Evolutionary conservation across 2,329 filamentous ascomycete species (phyloP).

Genomic region (Colletotrichum caudatum): DNA sequence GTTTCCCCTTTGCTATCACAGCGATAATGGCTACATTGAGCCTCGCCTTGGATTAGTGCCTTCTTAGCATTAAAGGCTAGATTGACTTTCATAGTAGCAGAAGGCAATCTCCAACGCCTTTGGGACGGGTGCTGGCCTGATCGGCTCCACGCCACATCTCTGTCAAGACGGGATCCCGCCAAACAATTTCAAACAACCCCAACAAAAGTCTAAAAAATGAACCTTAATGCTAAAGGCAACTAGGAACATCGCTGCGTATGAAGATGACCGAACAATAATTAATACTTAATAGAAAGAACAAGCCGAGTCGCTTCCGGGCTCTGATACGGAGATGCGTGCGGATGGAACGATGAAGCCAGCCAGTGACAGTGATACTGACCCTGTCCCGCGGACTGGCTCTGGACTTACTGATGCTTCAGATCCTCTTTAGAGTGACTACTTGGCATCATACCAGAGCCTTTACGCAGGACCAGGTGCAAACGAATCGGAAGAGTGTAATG

Average conservation of each 20-base stretch:
- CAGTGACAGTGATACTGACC: not conserved
- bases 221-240: not conserved
- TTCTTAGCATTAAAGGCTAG: too few relatives aligned
- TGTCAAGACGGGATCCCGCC: too few relatives aligned
- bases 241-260: not conserved
- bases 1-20: too few relatives aligned
- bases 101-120: too few relatives aligned
- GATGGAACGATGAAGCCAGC: not conserved
- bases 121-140: too few relatives aligned
- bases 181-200: not conserved
- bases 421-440: constrained; percentile 10
- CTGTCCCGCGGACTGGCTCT: not conserved
- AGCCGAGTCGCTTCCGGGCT: not conserved
- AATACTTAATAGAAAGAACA: not conserved
- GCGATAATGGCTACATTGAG: too few relatives aligned
- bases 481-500: not conserved
- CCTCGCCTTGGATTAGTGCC: too few relatives aligned
- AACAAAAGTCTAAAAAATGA: not conserved
- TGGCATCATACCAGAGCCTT: not conserved
- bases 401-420: not conserved
- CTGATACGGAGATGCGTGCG: not conserved
- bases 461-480: not conserved
- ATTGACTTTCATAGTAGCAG: too few relatives aligned
- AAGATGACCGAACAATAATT: not conserved
- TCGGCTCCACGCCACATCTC: too few relatives aligned